A percentile compares a stretch with the other conserved stretches of the same genome.
Conservation (phyloP, 164 flowering plant genomes). For the Stephania japonica region DNA sequence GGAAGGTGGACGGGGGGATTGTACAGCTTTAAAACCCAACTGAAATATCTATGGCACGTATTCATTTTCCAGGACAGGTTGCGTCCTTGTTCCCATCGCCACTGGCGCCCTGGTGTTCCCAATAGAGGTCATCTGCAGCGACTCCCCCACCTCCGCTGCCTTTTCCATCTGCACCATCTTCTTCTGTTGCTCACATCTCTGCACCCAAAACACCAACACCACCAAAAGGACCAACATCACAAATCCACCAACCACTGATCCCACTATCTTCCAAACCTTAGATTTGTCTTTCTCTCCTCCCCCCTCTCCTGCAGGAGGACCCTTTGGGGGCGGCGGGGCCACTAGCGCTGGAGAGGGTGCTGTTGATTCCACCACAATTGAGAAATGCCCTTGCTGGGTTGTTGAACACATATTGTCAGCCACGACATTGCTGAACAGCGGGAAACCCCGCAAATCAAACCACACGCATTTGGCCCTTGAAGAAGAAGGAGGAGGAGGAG, state of each 20-base stretch:
- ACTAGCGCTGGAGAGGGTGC: slow-evolving; percentile 43
- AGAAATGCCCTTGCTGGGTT: slow-evolving; percentile 63
- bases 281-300: slow-evolving; percentile 18
- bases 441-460: slow-evolving; percentile 52
- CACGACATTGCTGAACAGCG: slow-evolving; percentile 36
- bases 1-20: not conserved
- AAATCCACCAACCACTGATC: slow-evolving; percentile 56
- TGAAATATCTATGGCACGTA: slow-evolving; percentile 18
- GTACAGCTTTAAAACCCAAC: not conserved
- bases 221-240: slow-evolving; percentile 33
- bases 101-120: slow-evolving; percentile 25
- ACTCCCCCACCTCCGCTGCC: slow-evolving; percentile 65
- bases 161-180: slow-evolving; percentile 63
- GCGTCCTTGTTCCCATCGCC: slow-evolving; percentile 32
- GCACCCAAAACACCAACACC: slow-evolving; percentile 32
- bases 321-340: slow-evolving; percentile 8
- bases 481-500: not conserved
- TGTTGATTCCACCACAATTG: slow-evolving; percentile 48
- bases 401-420: slow-evolving; percentile 46
- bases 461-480: slow-evolving; percentile 42
- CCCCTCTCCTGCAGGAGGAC: slow-evolving; percentile 1
- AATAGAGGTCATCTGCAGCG: slow-evolving; percentile 22
- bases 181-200: slow-evolving; percentile 34
- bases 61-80: slow-evolving; percentile 27
- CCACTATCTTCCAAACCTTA: slow-evolving; percentile 55